Percentiles rank a stretch among this genome's conserved stretches.
phyloP scores from a whole-genome alignment of 2,329 filamentous ascomycete species.

The Fusarium nematophilum region DNA sequence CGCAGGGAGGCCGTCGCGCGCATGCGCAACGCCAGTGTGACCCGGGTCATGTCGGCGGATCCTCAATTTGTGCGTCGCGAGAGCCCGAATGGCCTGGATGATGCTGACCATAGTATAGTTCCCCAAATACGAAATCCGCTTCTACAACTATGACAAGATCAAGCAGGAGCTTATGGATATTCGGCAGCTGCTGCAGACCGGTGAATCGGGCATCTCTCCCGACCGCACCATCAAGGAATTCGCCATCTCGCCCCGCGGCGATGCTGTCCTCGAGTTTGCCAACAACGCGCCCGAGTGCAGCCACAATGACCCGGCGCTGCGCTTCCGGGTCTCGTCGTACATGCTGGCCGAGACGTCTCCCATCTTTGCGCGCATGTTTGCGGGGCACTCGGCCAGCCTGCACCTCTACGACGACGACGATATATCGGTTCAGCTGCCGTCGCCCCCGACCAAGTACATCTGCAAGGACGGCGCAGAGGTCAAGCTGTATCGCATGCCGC shows the following conservation, averaged over 20 bases:
- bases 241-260: constrained; percentile 57
- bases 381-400: constrained; percentile 44
- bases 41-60: constrained; percentile 56
- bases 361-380: constrained; percentile 62
- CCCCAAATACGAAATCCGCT: constrained; percentile 59
- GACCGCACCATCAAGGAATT: constrained; percentile 55
- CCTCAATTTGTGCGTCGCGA: constrained; percentile 55
- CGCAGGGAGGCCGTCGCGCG: constrained; percentile 56
- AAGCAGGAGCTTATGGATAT: constrained; percentile 55
- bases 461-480: constrained; percentile 58
- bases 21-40: constrained; percentile 60
- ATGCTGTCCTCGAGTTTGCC: constrained; percentile 64
- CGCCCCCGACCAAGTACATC: constrained; percentile 49
- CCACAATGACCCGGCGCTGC: constrained; percentile 52
- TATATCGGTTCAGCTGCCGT: constrained; percentile 50
- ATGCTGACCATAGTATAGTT: constrained; percentile 47
- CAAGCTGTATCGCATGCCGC: constrained; percentile 64
- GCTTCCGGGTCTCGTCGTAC: constrained; percentile 64
- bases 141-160: constrained; percentile 59
- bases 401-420: constrained; percentile 52
- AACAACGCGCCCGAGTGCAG: constrained; percentile 52
- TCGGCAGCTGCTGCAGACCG: constrained; percentile 53
- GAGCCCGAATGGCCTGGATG: no score
- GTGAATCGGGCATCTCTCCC: constrained; percentile 55
- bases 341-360: constrained; percentile 63